Evolutionary conservation across 1,284 basidiomycete genomes (phyloP).

Genomic region (Austroboletus novae-zelandiae): DNA sequence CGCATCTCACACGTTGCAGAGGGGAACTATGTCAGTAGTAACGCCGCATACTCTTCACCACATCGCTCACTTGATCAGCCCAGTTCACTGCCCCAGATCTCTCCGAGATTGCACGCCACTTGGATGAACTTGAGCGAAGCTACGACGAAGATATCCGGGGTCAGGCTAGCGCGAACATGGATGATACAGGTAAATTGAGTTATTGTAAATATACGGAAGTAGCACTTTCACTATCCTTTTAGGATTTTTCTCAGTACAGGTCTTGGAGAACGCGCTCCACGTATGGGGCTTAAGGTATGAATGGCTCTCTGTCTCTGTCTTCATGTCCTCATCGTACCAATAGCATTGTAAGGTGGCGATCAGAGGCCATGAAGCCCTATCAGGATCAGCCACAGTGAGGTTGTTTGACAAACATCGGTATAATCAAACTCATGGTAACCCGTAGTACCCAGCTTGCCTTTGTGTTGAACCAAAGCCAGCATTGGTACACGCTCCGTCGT

Average conservation of each 20-base stretch:
- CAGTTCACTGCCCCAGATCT: conserved; percentile 87
- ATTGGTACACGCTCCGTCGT: conserved; percentile 88
- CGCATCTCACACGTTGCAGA: conserved; percentile 40
- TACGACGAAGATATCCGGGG: conserved; percentile 47
- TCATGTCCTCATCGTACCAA: conserved; percentile 9
- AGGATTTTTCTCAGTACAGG: conserved; percentile 89
- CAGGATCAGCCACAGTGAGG: conserved; percentile 79
- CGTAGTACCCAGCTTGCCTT: conserved; percentile 80
- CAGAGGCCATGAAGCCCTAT: conserved; percentile 75
- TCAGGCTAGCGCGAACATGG: conserved; percentile 75
- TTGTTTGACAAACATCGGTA: conserved; percentile 4
- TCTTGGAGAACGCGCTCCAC: conserved; percentile 76
- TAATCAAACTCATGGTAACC: conserved; percentile 11
- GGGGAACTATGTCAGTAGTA: conserved; percentile 60
- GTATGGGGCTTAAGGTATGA: conserved; percentile 79
- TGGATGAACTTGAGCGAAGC: conserved; percentile 64
- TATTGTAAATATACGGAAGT: background rate
- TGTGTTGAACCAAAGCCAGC: conserved; percentile 82
- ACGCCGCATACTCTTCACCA: background rate
- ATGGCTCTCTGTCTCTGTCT: conserved; percentile 4
- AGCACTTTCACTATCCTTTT: conserved; percentile 3
- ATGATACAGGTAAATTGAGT: conserved; percentile 65
- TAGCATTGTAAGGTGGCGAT: conserved; percentile 80
- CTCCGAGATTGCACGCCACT: conserved; percentile 71
- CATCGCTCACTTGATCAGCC: conserved; percentile 18